Percentiles rank a stretch among this genome's conserved stretches.
These are phyloP conservation scores for Trametes hirsuta DNA, from an alignment of 1,284 basidiomycete species.

Conservation along the genomic window DNA sequence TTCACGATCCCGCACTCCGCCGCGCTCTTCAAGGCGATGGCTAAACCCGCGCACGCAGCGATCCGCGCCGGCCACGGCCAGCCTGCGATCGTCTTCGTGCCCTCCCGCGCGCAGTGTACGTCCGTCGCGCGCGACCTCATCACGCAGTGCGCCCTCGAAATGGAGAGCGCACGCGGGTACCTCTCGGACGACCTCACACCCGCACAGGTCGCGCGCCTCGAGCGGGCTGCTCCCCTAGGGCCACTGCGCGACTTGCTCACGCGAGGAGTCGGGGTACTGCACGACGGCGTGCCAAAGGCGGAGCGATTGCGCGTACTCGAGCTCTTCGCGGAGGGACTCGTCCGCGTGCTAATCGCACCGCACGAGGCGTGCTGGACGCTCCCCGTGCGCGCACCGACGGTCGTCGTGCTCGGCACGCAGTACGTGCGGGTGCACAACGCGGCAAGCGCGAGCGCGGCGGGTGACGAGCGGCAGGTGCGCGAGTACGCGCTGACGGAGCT, in stretches of 20 bases:
- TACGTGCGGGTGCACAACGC: constrained; percentile 55
- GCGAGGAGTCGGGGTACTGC: constrained; percentile 91
- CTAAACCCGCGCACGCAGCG: constrained; percentile 84
- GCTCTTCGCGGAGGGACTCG: constrained; percentile 79
- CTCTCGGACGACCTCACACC: constrained; percentile 56
- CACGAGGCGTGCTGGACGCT: constrained; percentile 87
- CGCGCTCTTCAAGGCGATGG: constrained; percentile 89
- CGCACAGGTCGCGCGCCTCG: constrained; percentile 64
- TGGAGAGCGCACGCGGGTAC: constrained; percentile 74
- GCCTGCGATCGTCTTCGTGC: constrained; percentile 86
- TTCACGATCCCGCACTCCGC: constrained; percentile 90
- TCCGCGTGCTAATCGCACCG: constrained; percentile 85
- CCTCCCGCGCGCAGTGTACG: constrained; percentile 83
- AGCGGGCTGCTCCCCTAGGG: constrained; percentile 47
- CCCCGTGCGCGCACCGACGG: constrained; percentile 78
- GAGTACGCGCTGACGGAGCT: constrained; percentile 87
- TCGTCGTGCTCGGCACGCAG: constrained; percentile 94
- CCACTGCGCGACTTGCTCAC: constrained; percentile 72
- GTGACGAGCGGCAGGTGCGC: constrained; percentile 67
- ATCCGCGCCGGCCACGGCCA: constrained; percentile 52
- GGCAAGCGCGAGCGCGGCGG: constrained; percentile 37
- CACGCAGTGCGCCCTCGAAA: constrained; percentile 84
- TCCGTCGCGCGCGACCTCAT: constrained; percentile 83
- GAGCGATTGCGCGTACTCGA: constrained; percentile 85
- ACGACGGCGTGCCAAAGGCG: constrained; percentile 68